A percentile compares a stretch with the other conserved stretches of the same genome.
Evolutionary conservation across 2,329 filamentous ascomycete genomes (phyloP).

Genomic region (Rachicladosporium sp.): DNA sequence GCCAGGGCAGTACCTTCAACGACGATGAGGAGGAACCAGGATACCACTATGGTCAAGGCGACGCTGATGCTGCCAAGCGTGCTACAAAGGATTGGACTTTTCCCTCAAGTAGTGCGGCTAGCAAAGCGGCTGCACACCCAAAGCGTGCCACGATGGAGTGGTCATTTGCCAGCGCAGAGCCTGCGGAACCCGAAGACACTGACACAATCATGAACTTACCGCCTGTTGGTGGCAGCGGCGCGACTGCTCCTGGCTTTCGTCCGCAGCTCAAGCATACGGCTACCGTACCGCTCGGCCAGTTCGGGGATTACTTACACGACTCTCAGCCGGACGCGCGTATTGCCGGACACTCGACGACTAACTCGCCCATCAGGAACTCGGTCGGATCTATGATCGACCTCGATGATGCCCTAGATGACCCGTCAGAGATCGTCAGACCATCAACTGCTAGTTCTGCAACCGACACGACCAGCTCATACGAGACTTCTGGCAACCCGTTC

Average conservation of each 20-base stretch:
- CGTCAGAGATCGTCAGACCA: conserved; percentile 29
- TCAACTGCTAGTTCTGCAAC: conserved; percentile 29
- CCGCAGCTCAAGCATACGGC: conserved; percentile 29
- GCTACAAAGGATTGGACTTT: conserved; percentile 45
- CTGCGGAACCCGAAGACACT: conserved; percentile 14
- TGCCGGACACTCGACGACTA: conserved; percentile 1
- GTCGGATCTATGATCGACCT: conserved; percentile 35
- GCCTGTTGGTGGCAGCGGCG: conserved; percentile 14
- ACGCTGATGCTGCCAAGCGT: conserved; percentile 25
- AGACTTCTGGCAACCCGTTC: conserved; percentile 35
- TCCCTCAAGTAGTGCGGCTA: conserved; percentile 26
- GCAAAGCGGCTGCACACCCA: conserved; percentile 16
- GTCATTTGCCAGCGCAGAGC: conserved; percentile 34
- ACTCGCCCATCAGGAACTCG: conserved; percentile 18
- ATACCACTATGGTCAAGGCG: conserved; percentile 21
- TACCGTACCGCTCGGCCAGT: conserved; percentile 28
- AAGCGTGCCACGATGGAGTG: conserved; percentile 35
- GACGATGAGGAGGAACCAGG: conserved; percentile 29
- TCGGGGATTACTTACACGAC: conserved; percentile 27
- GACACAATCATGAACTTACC: conserved; percentile 18
- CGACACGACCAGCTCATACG: conserved; percentile 25
- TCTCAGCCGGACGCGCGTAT: conserved; percentile 2
- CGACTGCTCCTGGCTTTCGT: conserved; percentile 24
- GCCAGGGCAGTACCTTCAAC: conserved; percentile 9
- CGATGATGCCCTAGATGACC: conserved; percentile 25